Percentiles rank a stretch among this genome's conserved stretches.
phyloP scores from a whole-genome alignment of 2,329 filamentous ascomycete genomes.

The Rhynchosporium secalis region DNA sequence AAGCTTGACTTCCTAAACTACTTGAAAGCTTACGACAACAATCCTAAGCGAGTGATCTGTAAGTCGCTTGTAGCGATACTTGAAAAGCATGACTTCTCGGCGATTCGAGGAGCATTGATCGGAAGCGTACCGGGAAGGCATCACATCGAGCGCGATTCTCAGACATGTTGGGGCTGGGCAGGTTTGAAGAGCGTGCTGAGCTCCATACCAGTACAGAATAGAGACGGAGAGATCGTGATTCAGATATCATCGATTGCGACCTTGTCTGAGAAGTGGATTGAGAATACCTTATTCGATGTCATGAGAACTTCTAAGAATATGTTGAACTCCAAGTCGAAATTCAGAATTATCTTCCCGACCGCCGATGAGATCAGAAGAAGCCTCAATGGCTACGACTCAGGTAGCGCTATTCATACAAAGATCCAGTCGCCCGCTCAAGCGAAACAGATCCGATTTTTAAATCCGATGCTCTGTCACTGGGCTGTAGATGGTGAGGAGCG shows the following conservation, averaged over 20 bases:
- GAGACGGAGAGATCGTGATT: conserved; percentile 51
- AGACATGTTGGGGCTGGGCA: conserved; percentile 76
- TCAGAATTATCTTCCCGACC: conserved; percentile 80
- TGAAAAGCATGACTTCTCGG: conserved; percentile 64
- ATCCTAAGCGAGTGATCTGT: conserved; percentile 55
- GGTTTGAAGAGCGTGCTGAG: conserved; percentile 62
- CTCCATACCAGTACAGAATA: conserved; percentile 49
- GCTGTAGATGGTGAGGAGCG: conserved; percentile 53
- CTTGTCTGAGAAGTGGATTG: conserved; percentile 72
- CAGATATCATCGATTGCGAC: conserved; percentile 84
- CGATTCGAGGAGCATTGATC: conserved; percentile 69
- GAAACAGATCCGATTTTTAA: conserved; percentile 73
- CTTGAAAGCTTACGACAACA: conserved; percentile 61
- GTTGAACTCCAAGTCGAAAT: conserved; percentile 46
- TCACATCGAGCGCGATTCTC: conserved; percentile 46
- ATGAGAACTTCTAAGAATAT: conserved; percentile 42
- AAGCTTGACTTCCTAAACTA: conserved; percentile 76
- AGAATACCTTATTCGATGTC: conserved; percentile 59
- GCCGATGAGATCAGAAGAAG: conserved; percentile 74
- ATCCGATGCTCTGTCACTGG: conserved; percentile 74
- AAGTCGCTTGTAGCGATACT: conserved; percentile 58
- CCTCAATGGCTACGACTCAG: conserved; percentile 75
- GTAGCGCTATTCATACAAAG: conserved; percentile 80
- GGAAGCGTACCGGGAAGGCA: conserved; percentile 75
- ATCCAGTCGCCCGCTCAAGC: conserved; percentile 67